Conservation (phyloP, 345 rosid genomes). For the Citrus hindsii region DNA sequence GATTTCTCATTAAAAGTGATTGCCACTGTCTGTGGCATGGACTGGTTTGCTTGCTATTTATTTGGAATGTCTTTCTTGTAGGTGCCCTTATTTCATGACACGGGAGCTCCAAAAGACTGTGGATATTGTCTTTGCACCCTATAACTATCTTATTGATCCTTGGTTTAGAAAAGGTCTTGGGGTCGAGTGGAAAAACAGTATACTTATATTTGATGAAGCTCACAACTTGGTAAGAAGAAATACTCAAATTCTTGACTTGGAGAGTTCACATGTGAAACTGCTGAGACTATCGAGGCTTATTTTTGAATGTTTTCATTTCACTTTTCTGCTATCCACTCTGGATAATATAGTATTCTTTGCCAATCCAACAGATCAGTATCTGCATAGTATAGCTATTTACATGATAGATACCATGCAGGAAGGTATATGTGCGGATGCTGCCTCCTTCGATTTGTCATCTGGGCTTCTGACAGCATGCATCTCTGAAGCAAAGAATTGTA, state of each 20-base stretch:
- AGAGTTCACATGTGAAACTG: not conserved
- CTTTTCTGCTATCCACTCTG: constrained; percentile 4
- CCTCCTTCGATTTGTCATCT: constrained; percentile 88
- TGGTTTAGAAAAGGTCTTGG: constrained; percentile 59
- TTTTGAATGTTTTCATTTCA: not conserved
- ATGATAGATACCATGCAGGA: constrained; percentile 53
- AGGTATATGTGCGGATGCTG: constrained; percentile 89
- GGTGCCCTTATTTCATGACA: constrained; percentile 86
- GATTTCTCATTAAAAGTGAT: not conserved
- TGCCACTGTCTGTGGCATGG: not conserved
- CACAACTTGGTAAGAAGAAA: constrained; percentile 81
- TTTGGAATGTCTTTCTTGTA: constrained; percentile 29
- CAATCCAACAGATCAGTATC: not conserved
- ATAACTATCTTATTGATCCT: constrained; percentile 85
- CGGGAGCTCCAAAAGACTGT: constrained; percentile 83
- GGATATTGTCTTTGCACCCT: constrained; percentile 87
- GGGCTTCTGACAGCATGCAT: constrained; percentile 78
- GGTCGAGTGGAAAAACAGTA: constrained; percentile 59
- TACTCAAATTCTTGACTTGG: not conserved
- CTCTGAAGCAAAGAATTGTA: constrained; percentile 82
- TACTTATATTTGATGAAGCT: constrained; percentile 95
- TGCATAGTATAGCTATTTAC: constrained; percentile 12
- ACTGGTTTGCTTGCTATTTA: constrained; percentile 13
- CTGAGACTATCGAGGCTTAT: not conserved
- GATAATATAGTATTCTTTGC: not conserved